Base-by-base conservation (phyloP, 495 filamentous ascomycete species). In the Cudoniella acicularis region DNA sequence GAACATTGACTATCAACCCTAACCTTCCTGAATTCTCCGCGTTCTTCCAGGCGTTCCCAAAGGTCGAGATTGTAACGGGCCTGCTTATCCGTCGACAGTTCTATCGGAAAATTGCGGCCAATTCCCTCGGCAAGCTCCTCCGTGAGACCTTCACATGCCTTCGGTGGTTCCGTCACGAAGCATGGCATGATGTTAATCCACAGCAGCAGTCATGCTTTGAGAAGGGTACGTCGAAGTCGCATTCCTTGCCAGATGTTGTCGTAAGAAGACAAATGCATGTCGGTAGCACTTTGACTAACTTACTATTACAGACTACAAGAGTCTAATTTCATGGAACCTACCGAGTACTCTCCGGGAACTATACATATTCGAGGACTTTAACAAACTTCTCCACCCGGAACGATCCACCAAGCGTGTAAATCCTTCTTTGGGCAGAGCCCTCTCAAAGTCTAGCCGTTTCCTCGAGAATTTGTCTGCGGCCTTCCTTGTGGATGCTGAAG, bases 391-490 rank as follows among this genome's bases (percentile, higher is more conserved):
- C 48, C 56, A 59, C 49, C 56, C 48, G 23, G 56, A 53, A 52
- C 56, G 27, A 52, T 43, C 49, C 49, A 21, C 49, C 47, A 59
- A 52, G 56, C 56, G 56, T 59, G 56, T 27, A 52, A 59, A 59
- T 45, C 56, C 13, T 18, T 45, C 51, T 54, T 52, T 55, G 59
- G 60, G 59, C 40, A 62, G 42, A 30, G 36, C 23, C 25, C 52
- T 60, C 20, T 52, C 42, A 54, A 54, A 49, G 42, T 20, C 42
- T 23, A 60, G 60, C 48, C 56, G 47, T 57, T 57, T 40, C 25
- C 48, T 67, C 23, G 58, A 62, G 61, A 61, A 69, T 27, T 36
- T 66, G 13, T 66, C 64, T 59, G 25, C 52, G n/a, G 57, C 60
- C 52, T 66, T 61, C 40, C 11, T 61, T 43, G 56, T 68, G 10